Conservation (phyloP, 164 flowering plant genomes). For the Aristolochia californica region DNA sequence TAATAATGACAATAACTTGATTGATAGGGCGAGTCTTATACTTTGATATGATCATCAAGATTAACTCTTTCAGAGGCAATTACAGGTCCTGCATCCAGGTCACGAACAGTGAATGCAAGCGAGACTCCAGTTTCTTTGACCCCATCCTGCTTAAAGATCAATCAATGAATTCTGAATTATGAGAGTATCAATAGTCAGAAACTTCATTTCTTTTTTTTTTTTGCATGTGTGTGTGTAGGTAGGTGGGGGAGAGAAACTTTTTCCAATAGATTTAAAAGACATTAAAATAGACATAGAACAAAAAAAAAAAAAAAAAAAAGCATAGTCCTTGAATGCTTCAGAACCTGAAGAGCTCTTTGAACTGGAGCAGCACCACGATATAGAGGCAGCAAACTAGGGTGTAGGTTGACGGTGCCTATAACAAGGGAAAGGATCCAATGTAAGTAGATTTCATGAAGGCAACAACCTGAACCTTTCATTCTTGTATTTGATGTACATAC, state of each 20-base stretch:
- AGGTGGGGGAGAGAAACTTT: not conserved
- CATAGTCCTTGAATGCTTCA: not conserved
- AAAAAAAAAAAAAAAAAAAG: not conserved
- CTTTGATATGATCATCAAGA: constrained; percentile 84
- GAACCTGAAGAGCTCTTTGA: constrained; percentile 94
- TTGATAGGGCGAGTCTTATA: constrained; percentile 7
- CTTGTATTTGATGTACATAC: not conserved
- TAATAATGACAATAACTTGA: not conserved
- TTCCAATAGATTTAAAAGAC: not conserved
- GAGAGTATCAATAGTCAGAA: not conserved
- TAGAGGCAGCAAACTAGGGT: constrained; percentile 88
- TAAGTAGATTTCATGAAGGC: too few species aligned
- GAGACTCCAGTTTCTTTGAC: constrained; percentile 94
- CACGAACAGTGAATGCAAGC: constrained; percentile 73
- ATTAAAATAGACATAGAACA: too few species aligned
- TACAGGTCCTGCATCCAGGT: constrained; percentile 92
- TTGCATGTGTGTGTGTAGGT: not conserved
- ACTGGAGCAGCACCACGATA: constrained; percentile 99
- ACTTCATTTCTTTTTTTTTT: too few species aligned
- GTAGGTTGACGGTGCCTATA: constrained; percentile 87
- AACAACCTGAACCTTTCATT: too few species aligned
- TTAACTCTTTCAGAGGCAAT: constrained; percentile 55
- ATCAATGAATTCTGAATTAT: too few species aligned
- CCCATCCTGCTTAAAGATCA: constrained; percentile 57
- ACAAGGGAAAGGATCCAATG: not conserved